A percentile compares a stretch with the other conserved stretches of the same genome.
These are phyloP conservation scores for Geranium incanum DNA, from an alignment of 441 rosid species.

Conservation along the genomic window DNA sequence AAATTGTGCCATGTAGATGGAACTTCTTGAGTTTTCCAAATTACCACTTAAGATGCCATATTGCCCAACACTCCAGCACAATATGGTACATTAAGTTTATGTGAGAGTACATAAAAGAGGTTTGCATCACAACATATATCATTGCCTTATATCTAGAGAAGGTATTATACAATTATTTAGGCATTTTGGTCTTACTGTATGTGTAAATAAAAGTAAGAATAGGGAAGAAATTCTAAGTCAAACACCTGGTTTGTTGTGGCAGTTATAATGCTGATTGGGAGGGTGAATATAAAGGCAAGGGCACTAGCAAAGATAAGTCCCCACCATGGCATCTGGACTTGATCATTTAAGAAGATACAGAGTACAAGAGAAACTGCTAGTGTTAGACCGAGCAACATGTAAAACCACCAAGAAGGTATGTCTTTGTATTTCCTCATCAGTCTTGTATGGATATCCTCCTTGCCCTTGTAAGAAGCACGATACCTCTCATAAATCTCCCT, in stretches of 20 bases:
- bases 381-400: conserved; percentile 40
- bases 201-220: background rate
- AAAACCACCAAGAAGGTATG: conserved; percentile 90
- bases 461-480: conserved; percentile 50
- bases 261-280: conserved; percentile 74
- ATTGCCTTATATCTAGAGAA: too few relatives aligned
- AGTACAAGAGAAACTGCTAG: conserved; percentile 47
- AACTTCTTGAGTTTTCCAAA: too few relatives aligned
- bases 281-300: conserved; percentile 75
- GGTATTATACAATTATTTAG: background rate
- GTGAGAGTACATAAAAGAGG: too few relatives aligned
- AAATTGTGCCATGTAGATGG: background rate
- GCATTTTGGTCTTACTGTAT: background rate
- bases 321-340: conserved; percentile 92
- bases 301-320: conserved; percentile 62
- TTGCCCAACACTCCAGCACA: too few relatives aligned
- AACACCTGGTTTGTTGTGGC: conserved; percentile 87
- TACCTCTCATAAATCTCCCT: conserved; percentile 61
- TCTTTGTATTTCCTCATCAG: conserved; percentile 71
- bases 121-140: too few relatives aligned
- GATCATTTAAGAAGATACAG: conserved; percentile 52
- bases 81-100: too few relatives aligned
- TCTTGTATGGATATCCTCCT: conserved; percentile 72
- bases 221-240: background rate
- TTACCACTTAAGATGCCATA: too few relatives aligned